Base-by-base conservation (phyloP, 345 rosid species). In the Bruguiera parviflora region DNA sequence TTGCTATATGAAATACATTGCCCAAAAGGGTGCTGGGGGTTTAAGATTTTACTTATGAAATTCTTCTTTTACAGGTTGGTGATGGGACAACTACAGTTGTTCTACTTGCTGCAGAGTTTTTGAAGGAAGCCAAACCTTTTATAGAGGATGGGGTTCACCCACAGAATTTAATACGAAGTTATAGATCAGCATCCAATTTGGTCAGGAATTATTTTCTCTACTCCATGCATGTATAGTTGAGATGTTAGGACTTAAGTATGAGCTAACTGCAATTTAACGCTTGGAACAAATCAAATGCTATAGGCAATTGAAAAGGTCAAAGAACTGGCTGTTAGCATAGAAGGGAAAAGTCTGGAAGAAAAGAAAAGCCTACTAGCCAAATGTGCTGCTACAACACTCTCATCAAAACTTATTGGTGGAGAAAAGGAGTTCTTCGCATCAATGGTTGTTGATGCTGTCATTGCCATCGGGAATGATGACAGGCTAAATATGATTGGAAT, bases 81-180 rank as follows among this genome's bases (percentile, higher is more conserved):
- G 99, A 96, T 77, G 99, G 99, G 31, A 96, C 99, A 20, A 92
- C 99, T 18, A 92, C 98, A 1, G 99, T 96, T 22, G 99, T 92
- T 65, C 85, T 96, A 4, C 92, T 96, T 55, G 96, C 98, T 0
- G 92, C 87, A 27, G 99, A 96, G 82, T 92, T 96, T 78, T 73
- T 92, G 85, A 96, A 73, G 84, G 98, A 92, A 85, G 99, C 99
- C 55, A 96, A 96, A 72, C 98, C 99, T 62, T 96, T 92, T 65
- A 79, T 96, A 29, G 98, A 96, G 75, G 97, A 96, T 37, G 99
- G 99, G 32, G 99, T 92, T 71, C 98, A 92, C 77, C 80, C 99
- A 10, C 99, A 92, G 79, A 96, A 88, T 78, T 60, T 96, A 67
- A 96, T 92, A 31, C 82, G 95, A 71, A 96, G 99, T 76, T 96